Percentiles rank a stretch among this genome's conserved stretches.
These are phyloP conservation scores for Ustilago crameri DNA, from an alignment of 1,284 basidiomycete genomes.

Conservation along the genomic window DNA sequence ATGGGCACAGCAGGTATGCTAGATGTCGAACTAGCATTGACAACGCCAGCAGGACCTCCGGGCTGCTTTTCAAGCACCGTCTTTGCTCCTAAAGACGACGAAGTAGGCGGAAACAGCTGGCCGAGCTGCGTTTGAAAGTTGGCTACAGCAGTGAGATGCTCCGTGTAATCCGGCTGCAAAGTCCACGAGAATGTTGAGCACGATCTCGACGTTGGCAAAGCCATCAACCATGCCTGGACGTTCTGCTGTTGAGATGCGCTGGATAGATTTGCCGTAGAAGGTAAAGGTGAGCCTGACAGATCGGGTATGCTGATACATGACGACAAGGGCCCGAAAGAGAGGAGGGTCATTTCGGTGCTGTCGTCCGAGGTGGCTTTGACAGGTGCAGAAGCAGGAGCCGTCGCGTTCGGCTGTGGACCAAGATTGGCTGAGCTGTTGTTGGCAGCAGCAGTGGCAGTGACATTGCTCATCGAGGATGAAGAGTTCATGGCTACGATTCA, in stretches of 20 bases:
- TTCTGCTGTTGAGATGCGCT: slow-evolving; percentile 1
- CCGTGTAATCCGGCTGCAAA: slow-evolving; percentile 22
- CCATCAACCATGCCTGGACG: slow-evolving; percentile 12
- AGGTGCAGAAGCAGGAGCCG: neutral
- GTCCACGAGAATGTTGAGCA: slow-evolving; percentile 18
- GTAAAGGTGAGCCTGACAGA: neutral
- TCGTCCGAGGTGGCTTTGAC: neutral
- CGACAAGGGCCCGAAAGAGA: slow-evolving; percentile 29
- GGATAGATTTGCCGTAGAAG: neutral
- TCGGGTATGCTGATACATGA: slow-evolving; percentile 28
- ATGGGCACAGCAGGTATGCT: neutral
- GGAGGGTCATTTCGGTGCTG: slow-evolving; percentile 3
- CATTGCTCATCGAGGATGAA: neutral
- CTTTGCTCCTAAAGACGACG: neutral
- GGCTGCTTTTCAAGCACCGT: slow-evolving; percentile 2
- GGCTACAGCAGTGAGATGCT: slow-evolving; percentile 10
- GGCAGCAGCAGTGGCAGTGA: neutral
- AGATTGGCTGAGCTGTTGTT: neutral
- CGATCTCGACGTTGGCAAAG: slow-evolving; percentile 5
- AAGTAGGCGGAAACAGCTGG: slow-evolving; percentile 6
- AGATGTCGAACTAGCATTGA: neutral
- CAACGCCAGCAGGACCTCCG: neutral
- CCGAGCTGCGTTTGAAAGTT: slow-evolving; percentile 14
- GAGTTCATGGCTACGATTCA: no score
- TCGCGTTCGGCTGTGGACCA: neutral